Evolutionary conservation across 2,329 filamentous ascomycete species (phyloP), one percentile per base, ranked within the genome.

Genomic region (Cytospora paraplurivora): DNA sequence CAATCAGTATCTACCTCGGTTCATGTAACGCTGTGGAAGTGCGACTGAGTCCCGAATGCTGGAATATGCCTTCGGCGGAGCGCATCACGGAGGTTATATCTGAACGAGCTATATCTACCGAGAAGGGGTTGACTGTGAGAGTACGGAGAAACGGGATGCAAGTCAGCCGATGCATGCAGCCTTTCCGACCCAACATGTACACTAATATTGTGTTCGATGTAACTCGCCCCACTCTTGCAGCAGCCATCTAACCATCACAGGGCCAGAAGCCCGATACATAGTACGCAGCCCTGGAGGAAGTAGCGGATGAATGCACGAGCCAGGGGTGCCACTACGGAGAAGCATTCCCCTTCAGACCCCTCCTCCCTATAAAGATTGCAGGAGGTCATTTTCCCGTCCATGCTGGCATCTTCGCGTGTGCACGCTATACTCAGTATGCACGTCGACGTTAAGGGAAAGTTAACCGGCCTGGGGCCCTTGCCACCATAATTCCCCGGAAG

Each of bases 241-340:
- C 38, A n/a, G 33, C 1, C 51, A 19, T 19, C 17, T 41, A 21
- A 33, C 37, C 8, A 21, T 35, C 32, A 33, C 19, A 27, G 34
- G 50, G 5, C 27, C 52, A 55, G 41, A 5, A 13, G 11, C 11
- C 32, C 4, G 17, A 19, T 35, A 37, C 27, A 32, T 27, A 11
- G 41, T 41, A 35, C 56, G 33, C 56, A 38, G 56, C 19, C 33
- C 33, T 37, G n/a, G n/a, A 34, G 56, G 17, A n/a, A n/a, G 49
- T 52, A 7, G 50, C 32, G 50, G 50, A 34, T 52, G 27, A 19
- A 17, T 17, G 27, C 32, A 53, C 58, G 44, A 47, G 44, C 44
- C 44, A 47, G 44, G 44, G 44, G 44, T 32, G 32, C 58, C 11
- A 19, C 51, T n/a, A 55, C 51, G 51, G 59, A 41, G 59, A 49